These are phyloP conservation scores for Flaveria linearis DNA, from an alignment of 129 eudicot species.

Conservation along the genomic window DNA sequence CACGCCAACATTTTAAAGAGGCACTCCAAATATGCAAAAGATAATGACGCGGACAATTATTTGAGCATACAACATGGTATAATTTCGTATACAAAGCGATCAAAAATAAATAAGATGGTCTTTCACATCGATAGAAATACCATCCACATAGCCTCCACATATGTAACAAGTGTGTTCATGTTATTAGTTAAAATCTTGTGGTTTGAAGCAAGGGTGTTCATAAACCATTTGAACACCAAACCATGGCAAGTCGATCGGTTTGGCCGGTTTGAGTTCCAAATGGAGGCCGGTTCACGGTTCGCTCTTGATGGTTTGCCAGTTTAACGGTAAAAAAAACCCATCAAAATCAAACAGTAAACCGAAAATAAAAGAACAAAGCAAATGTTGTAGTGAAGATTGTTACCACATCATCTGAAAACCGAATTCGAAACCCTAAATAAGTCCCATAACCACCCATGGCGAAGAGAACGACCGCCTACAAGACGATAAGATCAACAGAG, in stretches of 20 bases:
- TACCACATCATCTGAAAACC: slow-evolving; percentile 81
- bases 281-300: no score
- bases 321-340: no score
- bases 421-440: slow-evolving; percentile 86
- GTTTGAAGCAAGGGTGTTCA: background rate
- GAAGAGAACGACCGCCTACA: slow-evolving; percentile 88
- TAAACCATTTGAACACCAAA: no score
- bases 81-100: background rate
- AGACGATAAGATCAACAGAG: slow-evolving; percentile 3
- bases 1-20: background rate
- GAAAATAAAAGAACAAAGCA: background rate
- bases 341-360: no score
- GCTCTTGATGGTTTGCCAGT: no score
- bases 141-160: background rate
- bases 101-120: background rate
- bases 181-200: background rate
- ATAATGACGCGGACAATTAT: background rate
- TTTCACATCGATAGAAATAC: background rate
- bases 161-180: background rate
- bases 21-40: background rate
- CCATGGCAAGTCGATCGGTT: no score
- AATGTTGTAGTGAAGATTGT: background rate
- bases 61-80: background rate
- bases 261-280: no score
- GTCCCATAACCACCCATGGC: slow-evolving; percentile 99